Conservation (phyloP, 2,329 filamentous ascomycete species). For the Penicillium carneum region DNA sequence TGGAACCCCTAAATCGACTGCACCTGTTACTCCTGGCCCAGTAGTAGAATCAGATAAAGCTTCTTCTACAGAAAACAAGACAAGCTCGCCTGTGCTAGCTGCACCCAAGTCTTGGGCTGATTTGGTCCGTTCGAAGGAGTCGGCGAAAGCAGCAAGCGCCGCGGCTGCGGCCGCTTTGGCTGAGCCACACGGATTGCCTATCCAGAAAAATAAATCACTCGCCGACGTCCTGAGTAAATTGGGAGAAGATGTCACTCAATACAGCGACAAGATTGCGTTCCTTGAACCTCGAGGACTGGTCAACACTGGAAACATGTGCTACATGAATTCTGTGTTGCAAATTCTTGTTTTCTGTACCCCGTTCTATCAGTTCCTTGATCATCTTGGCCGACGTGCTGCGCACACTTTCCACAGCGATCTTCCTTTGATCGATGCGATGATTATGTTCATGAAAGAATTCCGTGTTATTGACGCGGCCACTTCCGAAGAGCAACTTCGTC, state of each 20-base stretch:
- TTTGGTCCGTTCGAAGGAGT: slow-evolving; percentile 64
- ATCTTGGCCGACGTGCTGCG: slow-evolving; percentile 79
- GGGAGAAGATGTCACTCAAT: slow-evolving; percentile 66
- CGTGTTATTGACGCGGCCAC: slow-evolving; percentile 80
- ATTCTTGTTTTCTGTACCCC: slow-evolving; percentile 91
- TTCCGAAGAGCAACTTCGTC: slow-evolving; percentile 74
- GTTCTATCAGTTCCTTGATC: slow-evolving; percentile 92
- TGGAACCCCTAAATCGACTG: slow-evolving; percentile 45
- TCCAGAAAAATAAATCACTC: slow-evolving; percentile 67
- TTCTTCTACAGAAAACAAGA: slow-evolving; percentile 39
- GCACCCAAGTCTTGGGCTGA: slow-evolving; percentile 74
- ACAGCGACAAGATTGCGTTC: slow-evolving; percentile 73
- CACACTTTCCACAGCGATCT: slow-evolving; percentile 96
- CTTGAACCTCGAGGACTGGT: slow-evolving; percentile 91
- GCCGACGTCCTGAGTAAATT: slow-evolving; percentile 80
- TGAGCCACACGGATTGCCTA: slow-evolving; percentile 51
- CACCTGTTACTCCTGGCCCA: slow-evolving; percentile 12
- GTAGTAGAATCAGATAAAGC: slow-evolving; percentile 16
- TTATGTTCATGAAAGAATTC: slow-evolving; percentile 95
- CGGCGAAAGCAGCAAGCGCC: slow-evolving; percentile 41
- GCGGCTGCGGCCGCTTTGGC: slow-evolving; percentile 36
- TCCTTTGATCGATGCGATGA: slow-evolving; percentile 92
- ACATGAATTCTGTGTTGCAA: slow-evolving; percentile 99
- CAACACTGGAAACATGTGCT: slow-evolving; percentile 99
- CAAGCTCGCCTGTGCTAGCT: slow-evolving; percentile 52